Percentiles rank a stretch among this genome's conserved stretches.
Conservation (phyloP, 495 filamentous ascomycete genomes). For the Podospora pseudocomata region DNA sequence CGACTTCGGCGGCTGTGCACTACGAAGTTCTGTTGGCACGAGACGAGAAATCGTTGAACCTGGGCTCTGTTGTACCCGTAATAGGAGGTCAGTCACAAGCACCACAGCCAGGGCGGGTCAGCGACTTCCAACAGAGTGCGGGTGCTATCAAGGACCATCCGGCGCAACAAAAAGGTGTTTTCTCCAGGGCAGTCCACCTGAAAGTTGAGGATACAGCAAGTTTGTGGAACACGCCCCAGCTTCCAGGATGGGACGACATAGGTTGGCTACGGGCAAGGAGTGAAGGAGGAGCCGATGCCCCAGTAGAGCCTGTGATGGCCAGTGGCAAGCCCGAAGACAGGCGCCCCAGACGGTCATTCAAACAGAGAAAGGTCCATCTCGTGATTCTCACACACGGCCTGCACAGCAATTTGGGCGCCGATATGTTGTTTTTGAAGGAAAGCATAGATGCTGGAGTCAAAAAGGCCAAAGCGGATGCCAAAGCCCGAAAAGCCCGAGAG, state of each 20-base stretch:
- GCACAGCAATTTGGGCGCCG: slow-evolving; percentile 93
- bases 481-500: slow-evolving; percentile 51
- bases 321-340: slow-evolving; percentile 10
- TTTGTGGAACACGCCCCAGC: slow-evolving; percentile 83
- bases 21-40: slow-evolving; percentile 84
- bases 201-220: slow-evolving; percentile 81
- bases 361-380: slow-evolving; percentile 75
- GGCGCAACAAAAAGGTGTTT: slow-evolving; percentile 67
- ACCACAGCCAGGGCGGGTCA: slow-evolving; percentile 61
- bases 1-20: slow-evolving; percentile 77
- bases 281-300: slow-evolving; percentile 24
- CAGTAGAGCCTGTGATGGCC: slow-evolving; percentile 17
- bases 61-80: slow-evolving; percentile 54
- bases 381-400: slow-evolving; percentile 92
- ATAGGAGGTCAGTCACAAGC: slow-evolving; percentile 42
- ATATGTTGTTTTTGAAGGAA: slow-evolving; percentile 97
- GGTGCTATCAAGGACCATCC: slow-evolving; percentile 41
- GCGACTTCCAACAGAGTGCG: slow-evolving; percentile 62
- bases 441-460: slow-evolving; percentile 82
- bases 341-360: slow-evolving; percentile 24
- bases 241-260: slow-evolving; percentile 60
- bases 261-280: slow-evolving; percentile 30
- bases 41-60: slow-evolving; percentile 74
- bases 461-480: slow-evolving; percentile 60
- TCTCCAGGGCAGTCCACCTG: slow-evolving; percentile 69